Conservation (phyloP, 345 rosid genomes). For the Rhizophora apiculata region DNA sequence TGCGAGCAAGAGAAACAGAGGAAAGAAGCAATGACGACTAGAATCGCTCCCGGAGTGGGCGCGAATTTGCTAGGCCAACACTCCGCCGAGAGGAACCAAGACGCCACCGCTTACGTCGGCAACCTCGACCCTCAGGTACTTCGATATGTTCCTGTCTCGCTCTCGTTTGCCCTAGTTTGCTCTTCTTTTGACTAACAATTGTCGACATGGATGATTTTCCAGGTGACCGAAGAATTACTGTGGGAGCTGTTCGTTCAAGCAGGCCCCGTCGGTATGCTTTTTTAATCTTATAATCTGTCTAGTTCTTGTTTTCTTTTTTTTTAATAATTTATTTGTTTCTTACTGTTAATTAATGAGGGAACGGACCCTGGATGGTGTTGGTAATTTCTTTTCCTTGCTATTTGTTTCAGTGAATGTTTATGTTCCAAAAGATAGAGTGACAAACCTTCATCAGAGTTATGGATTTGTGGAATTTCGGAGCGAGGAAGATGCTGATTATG, state of each 20-base stretch:
- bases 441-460: conserved; percentile 89
- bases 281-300: background rate
- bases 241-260: conserved; percentile 99
- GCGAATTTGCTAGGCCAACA: conserved; percentile 98
- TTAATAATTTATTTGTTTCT: background rate
- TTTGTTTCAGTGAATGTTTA: conserved; percentile 72
- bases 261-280: conserved; percentile 80
- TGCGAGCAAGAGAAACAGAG: background rate
- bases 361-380: no score
- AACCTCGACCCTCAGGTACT: conserved; percentile 78
- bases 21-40: conserved; percentile 57
- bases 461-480: conserved; percentile 92
- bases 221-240: conserved; percentile 83
- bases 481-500: conserved; percentile 98
- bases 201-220: background rate
- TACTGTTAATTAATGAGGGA: no score
- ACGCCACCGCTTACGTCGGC: conserved; percentile 96
- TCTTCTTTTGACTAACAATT: background rate
- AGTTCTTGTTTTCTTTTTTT: background rate
- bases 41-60: conserved; percentile 97
- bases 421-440: conserved; percentile 96
- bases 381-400: background rate
- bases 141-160: background rate
- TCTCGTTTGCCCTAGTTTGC: background rate
- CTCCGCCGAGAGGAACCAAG: conserved; percentile 95